These are phyloP conservation scores for Triangularia verruculosa DNA, from an alignment of 2,329 filamentous ascomycete genomes.

Conservation along the genomic window DNA sequence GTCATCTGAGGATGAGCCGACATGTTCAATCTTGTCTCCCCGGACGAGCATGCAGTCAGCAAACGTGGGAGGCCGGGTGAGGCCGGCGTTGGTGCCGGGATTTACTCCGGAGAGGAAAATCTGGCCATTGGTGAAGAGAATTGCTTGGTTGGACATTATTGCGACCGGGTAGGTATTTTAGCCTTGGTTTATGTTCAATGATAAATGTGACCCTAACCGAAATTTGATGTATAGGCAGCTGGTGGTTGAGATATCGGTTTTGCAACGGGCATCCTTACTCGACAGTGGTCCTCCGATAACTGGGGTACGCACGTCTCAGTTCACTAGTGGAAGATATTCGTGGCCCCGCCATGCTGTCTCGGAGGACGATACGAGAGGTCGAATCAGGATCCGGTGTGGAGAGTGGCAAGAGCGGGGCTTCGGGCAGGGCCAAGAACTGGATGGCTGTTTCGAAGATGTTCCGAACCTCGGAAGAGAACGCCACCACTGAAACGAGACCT, in stretches of 20 bases:
- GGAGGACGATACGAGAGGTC: not conserved
- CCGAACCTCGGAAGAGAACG: not conserved
- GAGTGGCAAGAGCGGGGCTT: not conserved
- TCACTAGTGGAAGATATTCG: not conserved
- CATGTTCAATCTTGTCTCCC: slow-evolving; percentile 35
- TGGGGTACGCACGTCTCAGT: not conserved
- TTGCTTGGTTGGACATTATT: slow-evolving; percentile 21
- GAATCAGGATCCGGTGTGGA: not conserved
- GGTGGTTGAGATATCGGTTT: not conserved
- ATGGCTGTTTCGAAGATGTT: not conserved
- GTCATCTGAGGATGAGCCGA: slow-evolving; percentile 35
- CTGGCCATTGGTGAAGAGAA: slow-evolving; percentile 46
- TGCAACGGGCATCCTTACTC: not conserved
- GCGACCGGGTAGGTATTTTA: not conserved
- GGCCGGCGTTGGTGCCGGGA: slow-evolving; percentile 25
- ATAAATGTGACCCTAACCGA: not conserved
- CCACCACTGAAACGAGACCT: not conserved
- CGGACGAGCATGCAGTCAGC: slow-evolving; percentile 38
- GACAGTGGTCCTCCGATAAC: not conserved
- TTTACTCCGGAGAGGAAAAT: slow-evolving; percentile 37
- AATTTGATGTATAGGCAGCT: not conserved
- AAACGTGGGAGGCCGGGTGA: slow-evolving; percentile 33
- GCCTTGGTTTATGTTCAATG: not conserved
- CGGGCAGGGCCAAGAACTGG: not conserved
- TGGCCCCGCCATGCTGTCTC: not conserved